A percentile compares a stretch with the other conserved stretches of the same genome.
phyloP scores from a whole-genome alignment of 2,329 filamentous ascomycete species.

The Colletotrichum incanum region DNA sequence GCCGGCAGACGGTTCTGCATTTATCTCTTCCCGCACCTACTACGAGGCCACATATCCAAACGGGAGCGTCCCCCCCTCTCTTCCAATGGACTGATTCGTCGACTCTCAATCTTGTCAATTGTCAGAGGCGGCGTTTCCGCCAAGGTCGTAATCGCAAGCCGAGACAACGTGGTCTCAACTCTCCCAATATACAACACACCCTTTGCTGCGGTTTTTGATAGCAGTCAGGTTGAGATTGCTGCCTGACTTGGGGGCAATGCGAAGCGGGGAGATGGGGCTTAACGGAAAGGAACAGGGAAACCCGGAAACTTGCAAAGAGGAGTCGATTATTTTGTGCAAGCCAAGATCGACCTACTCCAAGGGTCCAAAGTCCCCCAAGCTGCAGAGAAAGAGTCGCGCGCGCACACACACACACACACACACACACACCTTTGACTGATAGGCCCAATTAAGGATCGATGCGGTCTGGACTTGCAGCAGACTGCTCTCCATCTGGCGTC shows the following conservation, averaged over 20 bases:
- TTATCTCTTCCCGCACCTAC: not conserved
- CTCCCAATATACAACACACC: not conserved
- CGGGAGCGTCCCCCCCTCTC: not conserved
- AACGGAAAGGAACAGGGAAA: not conserved
- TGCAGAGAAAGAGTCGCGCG: conserved; percentile 5
- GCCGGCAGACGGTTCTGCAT: not conserved
- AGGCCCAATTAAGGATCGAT: not conserved
- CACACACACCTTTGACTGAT: not conserved
- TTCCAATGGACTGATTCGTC: not conserved
- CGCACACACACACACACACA: not conserved
- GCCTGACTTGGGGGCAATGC: conserved; percentile 3
- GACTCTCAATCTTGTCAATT: not conserved
- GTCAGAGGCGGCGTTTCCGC: not conserved
- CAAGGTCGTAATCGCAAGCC: not conserved
- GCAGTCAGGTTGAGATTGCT: conserved; percentile 7
- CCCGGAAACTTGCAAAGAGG: not conserved
- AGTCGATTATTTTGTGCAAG: not conserved
- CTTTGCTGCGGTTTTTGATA: not conserved
- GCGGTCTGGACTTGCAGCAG: conserved; percentile 16
- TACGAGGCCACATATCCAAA: not conserved
- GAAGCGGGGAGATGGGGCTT: not conserved
- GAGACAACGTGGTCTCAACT: not conserved
- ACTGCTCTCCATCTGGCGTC: conserved; percentile 30
- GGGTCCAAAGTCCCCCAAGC: conserved; percentile 10
- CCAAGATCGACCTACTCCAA: conserved; percentile 1